Percentiles rank a stretch among this genome's conserved stretches.
Evolutionary conservation across 2,329 filamentous ascomycete species (phyloP).

Genomic region (Nigrograna mackinnonii): DNA sequence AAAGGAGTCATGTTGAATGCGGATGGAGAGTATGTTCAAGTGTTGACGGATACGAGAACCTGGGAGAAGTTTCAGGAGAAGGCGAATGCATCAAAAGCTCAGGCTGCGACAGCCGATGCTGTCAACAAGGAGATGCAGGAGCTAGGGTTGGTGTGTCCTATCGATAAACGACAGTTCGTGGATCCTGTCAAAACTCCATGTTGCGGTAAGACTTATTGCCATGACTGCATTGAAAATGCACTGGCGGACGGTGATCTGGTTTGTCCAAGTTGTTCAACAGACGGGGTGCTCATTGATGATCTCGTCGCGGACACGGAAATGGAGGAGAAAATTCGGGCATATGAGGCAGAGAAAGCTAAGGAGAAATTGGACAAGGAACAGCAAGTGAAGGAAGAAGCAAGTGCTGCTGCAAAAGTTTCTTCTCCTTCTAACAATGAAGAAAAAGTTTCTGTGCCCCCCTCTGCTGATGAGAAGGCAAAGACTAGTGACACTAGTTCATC

Average conservation of each 20-base stretch:
- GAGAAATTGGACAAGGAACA: constrained; percentile 47
- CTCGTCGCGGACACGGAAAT: constrained; percentile 80
- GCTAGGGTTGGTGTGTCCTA: constrained; percentile 85
- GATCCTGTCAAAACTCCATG: constrained; percentile 99
- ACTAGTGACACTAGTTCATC: constrained; percentile 21
- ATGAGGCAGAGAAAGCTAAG: constrained; percentile 58
- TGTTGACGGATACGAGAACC: constrained; percentile 89
- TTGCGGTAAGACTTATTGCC: constrained; percentile 98
- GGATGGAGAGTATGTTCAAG: constrained; percentile 96
- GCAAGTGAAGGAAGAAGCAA: constrained; percentile 42
- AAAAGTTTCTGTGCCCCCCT: constrained; percentile 23
- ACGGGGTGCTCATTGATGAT: constrained; percentile 92
- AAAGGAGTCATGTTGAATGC: constrained; percentile 97
- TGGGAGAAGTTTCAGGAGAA: constrained; percentile 98
- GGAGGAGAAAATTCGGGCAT: constrained; percentile 77
- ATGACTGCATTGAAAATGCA: constrained; percentile 99
- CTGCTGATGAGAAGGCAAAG: constrained; percentile 22
- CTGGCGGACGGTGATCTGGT: constrained; percentile 97
- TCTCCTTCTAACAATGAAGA: constrained; percentile 27
- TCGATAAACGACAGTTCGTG: constrained; percentile 98
- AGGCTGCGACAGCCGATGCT: constrained; percentile 75
- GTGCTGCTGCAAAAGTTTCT: constrained; percentile 27
- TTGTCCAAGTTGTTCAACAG: constrained; percentile 88
- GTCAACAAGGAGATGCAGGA: constrained; percentile 87
- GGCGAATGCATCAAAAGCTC: constrained; percentile 81